These are phyloP conservation scores for Nitzschia inconspicua DNA, from an alignment of 108 stramenopile genomes.

Conservation along the genomic window DNA sequence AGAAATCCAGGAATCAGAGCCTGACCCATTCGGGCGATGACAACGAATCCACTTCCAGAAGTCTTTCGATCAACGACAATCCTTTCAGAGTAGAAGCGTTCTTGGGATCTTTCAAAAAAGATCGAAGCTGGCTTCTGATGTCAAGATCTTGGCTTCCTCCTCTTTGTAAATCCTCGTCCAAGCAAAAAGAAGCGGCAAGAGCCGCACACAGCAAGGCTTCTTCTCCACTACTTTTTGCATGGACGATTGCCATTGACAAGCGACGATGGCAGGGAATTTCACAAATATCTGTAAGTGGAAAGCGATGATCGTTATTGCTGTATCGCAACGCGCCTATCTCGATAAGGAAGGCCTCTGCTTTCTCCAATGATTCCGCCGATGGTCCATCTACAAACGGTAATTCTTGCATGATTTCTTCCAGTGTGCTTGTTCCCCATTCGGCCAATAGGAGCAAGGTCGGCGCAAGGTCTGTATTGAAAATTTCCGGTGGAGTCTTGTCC, in stretches of 20 bases:
- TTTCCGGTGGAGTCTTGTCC: conserved; percentile 62
- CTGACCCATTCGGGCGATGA: too few species aligned
- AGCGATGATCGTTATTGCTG: conserved; percentile 36
- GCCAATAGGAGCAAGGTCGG: conserved; percentile 66
- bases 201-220: conserved; percentile 35
- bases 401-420: conserved; percentile 64
- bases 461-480: conserved; percentile 61
- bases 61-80: too few species aligned
- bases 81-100: too few species aligned
- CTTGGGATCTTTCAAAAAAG: too few species aligned
- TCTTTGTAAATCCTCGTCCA: conserved; percentile 46
- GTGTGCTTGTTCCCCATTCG: conserved; percentile 66
- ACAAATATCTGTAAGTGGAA: conserved; percentile 52
- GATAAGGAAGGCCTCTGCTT: conserved; percentile 53
- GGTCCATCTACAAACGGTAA: conserved; percentile 81
- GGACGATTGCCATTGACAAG: conserved; percentile 52
- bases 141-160: too few species aligned
- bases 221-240: conserved; percentile 10
- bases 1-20: conserved; percentile 57
- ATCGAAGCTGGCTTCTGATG: too few species aligned
- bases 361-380: conserved; percentile 33
- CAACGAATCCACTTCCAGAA: too few species aligned
- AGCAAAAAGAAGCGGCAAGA: conserved; percentile 35
- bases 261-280: conserved; percentile 78
- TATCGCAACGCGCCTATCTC: conserved; percentile 53